phyloP scores from a whole-genome alignment of 805 yeast species.

The Wickerhamomyces chambardii region DNA sequence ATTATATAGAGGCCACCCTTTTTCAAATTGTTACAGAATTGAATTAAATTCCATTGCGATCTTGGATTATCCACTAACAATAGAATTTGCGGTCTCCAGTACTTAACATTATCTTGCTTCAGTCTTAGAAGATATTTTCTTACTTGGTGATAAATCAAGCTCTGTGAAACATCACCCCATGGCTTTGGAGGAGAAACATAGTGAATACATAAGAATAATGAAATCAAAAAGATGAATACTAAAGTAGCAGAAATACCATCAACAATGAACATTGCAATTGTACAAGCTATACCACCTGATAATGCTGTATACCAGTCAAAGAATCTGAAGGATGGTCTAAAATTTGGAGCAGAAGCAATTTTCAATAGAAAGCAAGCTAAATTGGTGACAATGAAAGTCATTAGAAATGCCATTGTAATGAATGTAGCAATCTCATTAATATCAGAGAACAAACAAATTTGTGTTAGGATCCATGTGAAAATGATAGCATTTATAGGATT shows the following conservation, averaged over 20 bases:
- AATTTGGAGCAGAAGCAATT: slow-evolving; percentile 94
- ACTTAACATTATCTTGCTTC: slow-evolving; percentile 89
- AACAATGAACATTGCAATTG: slow-evolving; percentile 86
- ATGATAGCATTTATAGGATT: slow-evolving; percentile 63
- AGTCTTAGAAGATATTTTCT: slow-evolving; percentile 79
- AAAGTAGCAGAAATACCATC: slow-evolving; percentile 85
- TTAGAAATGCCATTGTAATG: slow-evolving; percentile 93
- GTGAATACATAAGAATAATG: slow-evolving; percentile 73
- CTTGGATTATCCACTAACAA: slow-evolving; percentile 87
- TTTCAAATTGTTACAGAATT: slow-evolving; percentile 88
- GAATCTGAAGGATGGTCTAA: slow-evolving; percentile 89
- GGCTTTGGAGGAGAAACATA: slow-evolving; percentile 90
- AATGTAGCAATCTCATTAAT: slow-evolving; percentile 91
- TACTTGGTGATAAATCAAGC: slow-evolving; percentile 92
- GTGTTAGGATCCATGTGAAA: slow-evolving; percentile 77
- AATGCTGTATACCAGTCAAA: slow-evolving; percentile 80
- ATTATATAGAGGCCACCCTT: slow-evolving; percentile 91
- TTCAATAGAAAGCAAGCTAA: slow-evolving; percentile 86
- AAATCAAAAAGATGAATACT: slow-evolving; percentile 54
- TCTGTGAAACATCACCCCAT: slow-evolving; percentile 98
- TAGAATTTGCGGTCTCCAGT: slow-evolving; percentile 96
- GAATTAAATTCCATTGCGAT: slow-evolving; percentile 84
- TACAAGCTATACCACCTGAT: slow-evolving; percentile 59
- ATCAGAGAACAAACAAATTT: slow-evolving; percentile 78
- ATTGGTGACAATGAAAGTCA: slow-evolving; percentile 93